Conservation (phyloP, 805 yeast genomes). For the Saccharomycopsis fermentans region DNA sequence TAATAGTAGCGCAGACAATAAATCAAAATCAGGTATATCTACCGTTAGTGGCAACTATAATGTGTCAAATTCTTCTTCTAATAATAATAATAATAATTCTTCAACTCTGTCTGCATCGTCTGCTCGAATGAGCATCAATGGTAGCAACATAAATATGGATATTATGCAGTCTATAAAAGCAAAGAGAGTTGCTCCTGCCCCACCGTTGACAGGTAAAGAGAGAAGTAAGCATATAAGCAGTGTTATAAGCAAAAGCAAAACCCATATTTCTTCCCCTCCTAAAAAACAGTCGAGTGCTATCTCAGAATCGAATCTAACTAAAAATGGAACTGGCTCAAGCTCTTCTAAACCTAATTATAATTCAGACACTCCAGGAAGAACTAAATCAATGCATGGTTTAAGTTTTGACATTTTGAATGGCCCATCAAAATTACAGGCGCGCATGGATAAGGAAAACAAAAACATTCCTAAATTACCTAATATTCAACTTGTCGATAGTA, state of each 20-base stretch:
- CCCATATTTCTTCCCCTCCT: neutral
- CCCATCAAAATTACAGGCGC: neutral
- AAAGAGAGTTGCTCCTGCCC: neutral
- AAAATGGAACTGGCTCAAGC: neutral
- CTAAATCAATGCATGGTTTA: slow-evolving; percentile 8
- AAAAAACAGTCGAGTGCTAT: neutral
- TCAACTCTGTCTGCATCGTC: neutral
- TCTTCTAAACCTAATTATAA: neutral
- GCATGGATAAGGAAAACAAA: neutral
- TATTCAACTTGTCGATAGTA: neutral
- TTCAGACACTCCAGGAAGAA: neutral
- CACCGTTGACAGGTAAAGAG: neutral
- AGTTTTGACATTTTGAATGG: slow-evolving; percentile 6
- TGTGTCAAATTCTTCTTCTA: no score
- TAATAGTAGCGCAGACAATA: neutral
- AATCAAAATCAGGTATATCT: neutral
- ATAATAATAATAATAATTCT: neutral
- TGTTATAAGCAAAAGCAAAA: neutral
- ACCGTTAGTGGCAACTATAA: neutral
- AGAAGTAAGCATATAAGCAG: neutral
- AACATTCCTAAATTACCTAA: neutral
- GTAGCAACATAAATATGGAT: neutral
- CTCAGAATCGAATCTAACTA: neutral
- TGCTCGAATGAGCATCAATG: neutral
- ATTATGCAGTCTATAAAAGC: neutral